Percentiles rank a stretch among this genome's conserved stretches.
phyloP scores from a whole-genome alignment of 2,329 filamentous ascomycete genomes.

The Exophiala mesophila region DNA sequence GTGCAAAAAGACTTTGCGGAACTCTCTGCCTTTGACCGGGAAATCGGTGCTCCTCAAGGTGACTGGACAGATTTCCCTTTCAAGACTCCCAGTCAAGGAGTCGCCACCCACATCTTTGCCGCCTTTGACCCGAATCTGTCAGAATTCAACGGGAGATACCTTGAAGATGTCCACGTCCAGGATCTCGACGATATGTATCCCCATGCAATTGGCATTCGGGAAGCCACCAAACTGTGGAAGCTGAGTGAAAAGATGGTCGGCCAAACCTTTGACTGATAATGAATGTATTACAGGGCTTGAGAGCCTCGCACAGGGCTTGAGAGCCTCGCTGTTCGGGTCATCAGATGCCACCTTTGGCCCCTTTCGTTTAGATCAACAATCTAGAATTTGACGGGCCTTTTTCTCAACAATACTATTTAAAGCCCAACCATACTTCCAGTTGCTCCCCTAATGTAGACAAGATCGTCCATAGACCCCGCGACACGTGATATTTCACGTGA shows the following conservation, averaged over 20 bases:
- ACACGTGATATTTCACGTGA: no score
- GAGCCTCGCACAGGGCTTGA: no score
- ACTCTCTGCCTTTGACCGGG: neutral
- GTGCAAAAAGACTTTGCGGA: neutral
- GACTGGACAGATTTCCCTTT: slow-evolving; percentile 1
- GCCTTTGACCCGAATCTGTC: neutral
- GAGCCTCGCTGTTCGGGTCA: no score
- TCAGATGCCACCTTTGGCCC: no score
- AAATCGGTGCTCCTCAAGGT: neutral
- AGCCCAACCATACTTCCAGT: no score
- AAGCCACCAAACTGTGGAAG: slow-evolving; percentile 1
- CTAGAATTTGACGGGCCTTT: no score
- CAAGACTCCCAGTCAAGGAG: slow-evolving; percentile 1
- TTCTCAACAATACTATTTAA: no score
- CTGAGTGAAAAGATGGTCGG: neutral
- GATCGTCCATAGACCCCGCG: no score
- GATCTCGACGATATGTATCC: neutral
- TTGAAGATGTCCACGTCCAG: neutral
- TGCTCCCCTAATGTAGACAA: no score
- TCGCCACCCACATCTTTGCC: neutral
- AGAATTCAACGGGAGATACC: slow-evolving; percentile 2
- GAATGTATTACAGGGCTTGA: no score
- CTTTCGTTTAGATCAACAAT: no score
- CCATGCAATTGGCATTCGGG: neutral
- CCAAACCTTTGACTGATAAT: no score